Base-by-base conservation (phyloP, 148 eudicot genomes). In the Agrostemma githago region DNA sequence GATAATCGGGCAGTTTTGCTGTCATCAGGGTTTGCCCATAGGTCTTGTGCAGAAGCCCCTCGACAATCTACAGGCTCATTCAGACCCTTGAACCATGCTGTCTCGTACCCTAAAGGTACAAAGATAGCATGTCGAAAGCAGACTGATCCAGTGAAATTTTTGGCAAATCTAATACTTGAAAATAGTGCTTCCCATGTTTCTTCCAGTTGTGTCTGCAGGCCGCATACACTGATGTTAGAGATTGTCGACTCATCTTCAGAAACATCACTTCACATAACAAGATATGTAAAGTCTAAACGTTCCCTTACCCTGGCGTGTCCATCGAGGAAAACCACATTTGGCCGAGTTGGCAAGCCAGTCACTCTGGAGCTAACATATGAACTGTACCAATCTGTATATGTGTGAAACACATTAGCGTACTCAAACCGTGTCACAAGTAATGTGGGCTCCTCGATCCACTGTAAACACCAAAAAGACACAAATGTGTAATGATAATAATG, bases 401-500 rank as follows among this genome's bases (percentile, higher is more conserved):
- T 95, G 89, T 95, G 98, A 69, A 95, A 95, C 51, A 92, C 80
- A 82, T 95, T 95, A 48, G 97, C 97, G 84, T 95, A 95, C 83
- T 95, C 98, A 48, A 85, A 95, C 56, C 97, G 93, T 4, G 97
- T 95, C 62, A 95, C 76, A 57, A 95, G 73, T 82, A 95, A 84
- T 17, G 97, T 87, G 56, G 98, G 97, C 82, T 95, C 97, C 80
- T 95, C 96, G 78, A 95, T 76, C 98, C 98, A 95, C 98, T 95
- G 92, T 75, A 85, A 75, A 10, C 42, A 72, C 16, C 64, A 42
- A 37, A 68, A 6, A 15, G 37, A 7, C 37, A 65, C 71, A 70
- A 8, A 41, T 44, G 62, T 48, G 21, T 54, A 62, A 51, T 11
- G 10, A 51, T 0, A 12, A 51, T 51, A 51, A 51, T 51, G 56